phyloP scores from a whole-genome alignment of 2,329 filamentous ascomycete species.

The Exophiala sp. region DNA sequence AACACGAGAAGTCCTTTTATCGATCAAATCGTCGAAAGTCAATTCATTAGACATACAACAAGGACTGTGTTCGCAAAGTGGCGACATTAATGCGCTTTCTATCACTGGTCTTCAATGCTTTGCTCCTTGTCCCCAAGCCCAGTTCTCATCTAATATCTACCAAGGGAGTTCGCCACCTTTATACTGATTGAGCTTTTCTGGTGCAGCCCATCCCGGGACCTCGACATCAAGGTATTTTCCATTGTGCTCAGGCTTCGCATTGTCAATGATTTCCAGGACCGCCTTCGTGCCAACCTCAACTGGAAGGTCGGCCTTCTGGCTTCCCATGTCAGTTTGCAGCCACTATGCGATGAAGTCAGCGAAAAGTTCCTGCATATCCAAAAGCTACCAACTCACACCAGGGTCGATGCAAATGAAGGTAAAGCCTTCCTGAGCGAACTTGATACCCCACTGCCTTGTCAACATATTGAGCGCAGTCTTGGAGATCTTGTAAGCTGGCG shows the following conservation, averaged over 20 bases:
- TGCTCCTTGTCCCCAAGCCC: too few relatives aligned
- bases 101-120: too few relatives aligned
- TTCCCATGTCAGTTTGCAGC: background rate
- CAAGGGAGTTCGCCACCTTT: background rate
- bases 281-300: background rate
- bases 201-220: background rate
- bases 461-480: background rate
- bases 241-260: background rate
- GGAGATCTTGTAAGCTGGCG: background rate
- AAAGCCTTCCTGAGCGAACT: background rate
- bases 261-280: background rate
- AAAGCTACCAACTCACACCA: background rate
- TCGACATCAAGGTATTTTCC: background rate
- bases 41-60: slow-evolving; percentile 1
- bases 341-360: background rate
- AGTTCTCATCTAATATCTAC: background rate
- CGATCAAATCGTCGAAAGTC: background rate
- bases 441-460: background rate
- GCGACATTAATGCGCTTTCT: too few relatives aligned
- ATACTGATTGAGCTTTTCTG: background rate
- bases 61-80: slow-evolving; percentile 1
- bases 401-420: background rate
- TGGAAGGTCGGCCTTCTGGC: background rate
- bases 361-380: background rate
- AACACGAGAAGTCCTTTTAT: background rate